Percentiles rank a stretch among this genome's conserved stretches.
Evolutionary conservation across 768 basidiomycete genomes (phyloP).

Genomic region (Amyloporia xantha): DNA sequence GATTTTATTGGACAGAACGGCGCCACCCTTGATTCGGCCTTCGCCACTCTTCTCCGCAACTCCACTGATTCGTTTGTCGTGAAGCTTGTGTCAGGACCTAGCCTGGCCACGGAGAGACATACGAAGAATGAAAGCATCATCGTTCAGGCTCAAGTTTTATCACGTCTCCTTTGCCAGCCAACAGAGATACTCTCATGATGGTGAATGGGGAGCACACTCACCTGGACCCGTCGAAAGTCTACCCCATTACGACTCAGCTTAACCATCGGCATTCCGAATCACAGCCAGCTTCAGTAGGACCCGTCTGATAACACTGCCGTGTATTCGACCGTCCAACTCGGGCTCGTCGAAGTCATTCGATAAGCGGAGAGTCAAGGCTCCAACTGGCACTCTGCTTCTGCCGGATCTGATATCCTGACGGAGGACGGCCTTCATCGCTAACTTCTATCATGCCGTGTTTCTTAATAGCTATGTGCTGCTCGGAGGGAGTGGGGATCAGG

Average conservation of each 20-base stretch:
- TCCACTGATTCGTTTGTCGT: constrained; percentile 69
- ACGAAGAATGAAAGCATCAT: constrained; percentile 68
- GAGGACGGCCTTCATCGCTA: constrained; percentile 62
- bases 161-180: constrained; percentile 65
- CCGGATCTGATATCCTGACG: constrained; percentile 63
- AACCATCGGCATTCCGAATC: constrained; percentile 73
- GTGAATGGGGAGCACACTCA: constrained; percentile 45
- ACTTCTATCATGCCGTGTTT: constrained; percentile 55
- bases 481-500: constrained; percentile 55
- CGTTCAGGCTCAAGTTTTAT: constrained; percentile 84
- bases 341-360: constrained; percentile 85
- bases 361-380: constrained; percentile 78
- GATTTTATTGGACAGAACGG: constrained; percentile 68
- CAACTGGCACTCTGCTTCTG: constrained; percentile 68
- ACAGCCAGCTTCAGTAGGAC: constrained; percentile 56
- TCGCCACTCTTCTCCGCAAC: constrained; percentile 68
- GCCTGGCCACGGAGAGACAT: constrained; percentile 75
- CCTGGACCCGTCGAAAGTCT: constrained; percentile 70
- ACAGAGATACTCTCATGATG: constrained; percentile 40
- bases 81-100: constrained; percentile 82
- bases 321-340: constrained; percentile 88
- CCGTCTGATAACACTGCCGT: constrained; percentile 66
- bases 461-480: constrained; percentile 74
- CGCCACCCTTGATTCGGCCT: constrained; percentile 73
- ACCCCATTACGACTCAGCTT: constrained; percentile 74